Conservation (phyloP, 2,329 filamentous ascomycete species). For the Fusarium continuum region DNA sequence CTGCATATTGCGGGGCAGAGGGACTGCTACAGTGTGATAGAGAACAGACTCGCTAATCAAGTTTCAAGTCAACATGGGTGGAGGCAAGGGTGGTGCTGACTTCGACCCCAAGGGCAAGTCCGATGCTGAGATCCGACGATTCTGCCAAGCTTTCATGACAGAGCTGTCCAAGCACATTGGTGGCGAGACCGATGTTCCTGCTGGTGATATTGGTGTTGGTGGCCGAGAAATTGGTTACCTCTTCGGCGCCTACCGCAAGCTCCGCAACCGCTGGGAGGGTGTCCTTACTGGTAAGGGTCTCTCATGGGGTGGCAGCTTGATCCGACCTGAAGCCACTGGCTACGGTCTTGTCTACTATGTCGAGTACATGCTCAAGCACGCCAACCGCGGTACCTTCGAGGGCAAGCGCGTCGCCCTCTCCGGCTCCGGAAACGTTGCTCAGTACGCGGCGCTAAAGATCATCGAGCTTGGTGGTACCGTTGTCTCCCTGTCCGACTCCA, state of each 20-base stretch:
- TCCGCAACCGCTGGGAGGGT: constrained; percentile 92
- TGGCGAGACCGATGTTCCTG: constrained; percentile 93
- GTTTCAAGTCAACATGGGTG: constrained; percentile 74
- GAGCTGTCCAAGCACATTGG: constrained; percentile 97
- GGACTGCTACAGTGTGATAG: neutral
- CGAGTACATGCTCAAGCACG: constrained; percentile 92
- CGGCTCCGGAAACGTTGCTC: constrained; percentile 96
- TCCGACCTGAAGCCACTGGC: constrained; percentile 95
- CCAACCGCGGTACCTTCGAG: constrained; percentile 83
- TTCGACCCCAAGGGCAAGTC: constrained; percentile 99
- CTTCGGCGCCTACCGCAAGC: constrained; percentile 91
- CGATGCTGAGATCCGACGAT: constrained; percentile 95
- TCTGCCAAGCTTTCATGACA: constrained; percentile 96
- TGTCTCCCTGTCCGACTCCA: constrained; percentile 91
- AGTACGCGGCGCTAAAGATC: constrained; percentile 95
- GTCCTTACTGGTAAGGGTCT: constrained; percentile 96
- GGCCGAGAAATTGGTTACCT: constrained; percentile 93
- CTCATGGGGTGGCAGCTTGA: constrained; percentile 91
- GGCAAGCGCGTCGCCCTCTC: constrained; percentile 97
- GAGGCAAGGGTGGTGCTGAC: constrained; percentile 97
- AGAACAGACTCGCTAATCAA: constrained; percentile 27
- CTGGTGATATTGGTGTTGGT: constrained; percentile 94
- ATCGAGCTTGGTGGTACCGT: constrained; percentile 96
- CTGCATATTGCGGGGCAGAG: constrained; percentile 28
- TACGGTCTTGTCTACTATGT: constrained; percentile 98